Conservation (phyloP, 2,329 filamentous ascomycete genomes). For the Clonostachys byssicola region DNA sequence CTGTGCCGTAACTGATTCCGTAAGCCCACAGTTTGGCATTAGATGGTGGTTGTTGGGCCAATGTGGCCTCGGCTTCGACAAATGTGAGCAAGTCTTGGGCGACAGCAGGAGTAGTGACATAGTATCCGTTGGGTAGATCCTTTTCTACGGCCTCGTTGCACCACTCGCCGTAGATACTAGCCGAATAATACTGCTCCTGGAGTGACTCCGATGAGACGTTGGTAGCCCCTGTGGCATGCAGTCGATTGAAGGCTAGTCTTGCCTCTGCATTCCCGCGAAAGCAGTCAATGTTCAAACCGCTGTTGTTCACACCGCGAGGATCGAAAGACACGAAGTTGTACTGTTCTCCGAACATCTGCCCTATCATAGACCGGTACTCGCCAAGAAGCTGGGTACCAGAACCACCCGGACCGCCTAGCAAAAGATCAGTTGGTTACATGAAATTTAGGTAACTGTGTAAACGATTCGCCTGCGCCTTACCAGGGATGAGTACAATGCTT, state of each 20-base stretch:
- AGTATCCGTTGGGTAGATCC: conserved; percentile 17
- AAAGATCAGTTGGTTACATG: conserved; percentile 6
- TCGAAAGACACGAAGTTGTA: conserved; percentile 36
- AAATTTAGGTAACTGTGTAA: conserved; percentile 1
- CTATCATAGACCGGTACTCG: conserved; percentile 9
- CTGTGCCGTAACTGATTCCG: conserved; percentile 21
- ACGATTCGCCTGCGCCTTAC: conserved; percentile 8
- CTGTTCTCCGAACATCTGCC: conserved; percentile 26
- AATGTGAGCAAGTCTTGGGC: conserved; percentile 22
- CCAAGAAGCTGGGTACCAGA: too few relatives aligned
- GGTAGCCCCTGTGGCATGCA: conserved; percentile 15
- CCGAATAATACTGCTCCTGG: conserved; percentile 20
- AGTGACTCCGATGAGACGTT: conserved; percentile 19
- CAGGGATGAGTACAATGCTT: conserved; percentile 17
- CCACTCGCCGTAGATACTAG: conserved; percentile 21
- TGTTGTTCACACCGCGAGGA: conserved; percentile 31
- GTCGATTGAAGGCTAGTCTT: conserved; percentile 14
- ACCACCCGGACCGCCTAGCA: conserved; percentile 25
- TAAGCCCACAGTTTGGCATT: conserved; percentile 19
- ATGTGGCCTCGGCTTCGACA: conserved; percentile 17
- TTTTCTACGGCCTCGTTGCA: conserved; percentile 19
- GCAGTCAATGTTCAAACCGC: conserved; percentile 17
- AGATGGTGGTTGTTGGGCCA: conserved; percentile 9
- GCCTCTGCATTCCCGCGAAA: conserved; percentile 19
- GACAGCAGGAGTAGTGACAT: conserved; percentile 20